These are phyloP conservation scores for Boletus insuetus DNA, from an alignment of 768 basidiomycete genomes.

Conservation along the genomic window DNA sequence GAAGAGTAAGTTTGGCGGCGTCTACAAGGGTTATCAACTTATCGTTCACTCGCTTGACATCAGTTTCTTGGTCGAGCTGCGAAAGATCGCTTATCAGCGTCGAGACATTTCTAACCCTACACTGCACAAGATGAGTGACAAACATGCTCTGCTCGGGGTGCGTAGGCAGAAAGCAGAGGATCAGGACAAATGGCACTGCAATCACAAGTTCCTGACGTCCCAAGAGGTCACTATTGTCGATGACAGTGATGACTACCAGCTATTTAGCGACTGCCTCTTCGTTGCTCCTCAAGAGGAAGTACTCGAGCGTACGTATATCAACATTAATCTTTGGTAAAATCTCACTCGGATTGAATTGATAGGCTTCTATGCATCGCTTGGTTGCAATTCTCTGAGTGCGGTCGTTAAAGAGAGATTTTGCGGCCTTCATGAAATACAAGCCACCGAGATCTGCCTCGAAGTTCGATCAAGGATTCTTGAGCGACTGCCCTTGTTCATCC, in stretches of 20 bases:
- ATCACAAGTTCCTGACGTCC: slow-evolving; percentile 64
- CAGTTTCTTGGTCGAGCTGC: slow-evolving; percentile 67
- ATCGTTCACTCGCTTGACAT: background rate
- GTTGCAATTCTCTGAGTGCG: slow-evolving; percentile 66
- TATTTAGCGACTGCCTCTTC: slow-evolving; percentile 70
- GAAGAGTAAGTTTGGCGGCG: slow-evolving; percentile 46
- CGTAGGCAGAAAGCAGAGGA: slow-evolving; percentile 50
- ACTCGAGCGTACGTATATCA: slow-evolving; percentile 57
- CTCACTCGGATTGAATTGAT: background rate
- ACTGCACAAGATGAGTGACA: slow-evolving; percentile 57
- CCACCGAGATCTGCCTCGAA: slow-evolving; percentile 44
- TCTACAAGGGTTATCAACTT: no score
- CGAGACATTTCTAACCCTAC: slow-evolving; percentile 41
- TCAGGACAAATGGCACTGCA: slow-evolving; percentile 63
- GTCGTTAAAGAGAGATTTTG: slow-evolving; percentile 73
- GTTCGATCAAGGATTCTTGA: slow-evolving; percentile 64
- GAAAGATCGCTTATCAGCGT: slow-evolving; percentile 41
- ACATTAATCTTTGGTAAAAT: background rate
- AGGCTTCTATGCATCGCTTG: slow-evolving; percentile 74
- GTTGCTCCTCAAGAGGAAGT: slow-evolving; percentile 82
- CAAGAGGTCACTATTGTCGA: slow-evolving; percentile 75
- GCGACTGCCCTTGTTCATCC: slow-evolving; percentile 81
- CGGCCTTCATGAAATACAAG: slow-evolving; percentile 44
- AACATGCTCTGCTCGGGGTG: slow-evolving; percentile 66
- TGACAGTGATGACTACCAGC: slow-evolving; percentile 70